These are phyloP conservation scores for Pythium utonaiense DNA, from an alignment of 352 stramenopile genomes.

Conservation along the genomic window DNA sequence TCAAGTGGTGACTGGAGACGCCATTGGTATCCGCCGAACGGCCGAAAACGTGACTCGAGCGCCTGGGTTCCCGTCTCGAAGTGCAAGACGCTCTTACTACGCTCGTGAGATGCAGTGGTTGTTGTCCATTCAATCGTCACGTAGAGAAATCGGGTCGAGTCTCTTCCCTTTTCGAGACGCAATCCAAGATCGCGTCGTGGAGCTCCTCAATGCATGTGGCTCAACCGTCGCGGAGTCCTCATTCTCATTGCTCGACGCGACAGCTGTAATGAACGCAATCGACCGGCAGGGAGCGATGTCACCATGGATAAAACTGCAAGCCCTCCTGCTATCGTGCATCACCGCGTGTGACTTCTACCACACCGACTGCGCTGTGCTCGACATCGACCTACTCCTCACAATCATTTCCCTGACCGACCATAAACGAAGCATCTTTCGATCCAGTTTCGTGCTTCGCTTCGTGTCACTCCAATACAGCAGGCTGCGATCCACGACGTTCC, in stretches of 20 bases:
- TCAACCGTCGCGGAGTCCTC: neutral
- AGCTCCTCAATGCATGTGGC: neutral
- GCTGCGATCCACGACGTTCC: neutral
- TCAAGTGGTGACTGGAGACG: slow-evolving; percentile 3
- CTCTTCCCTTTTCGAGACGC: neutral
- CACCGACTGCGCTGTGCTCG: neutral
- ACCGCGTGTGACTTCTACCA: neutral
- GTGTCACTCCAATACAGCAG: neutral
- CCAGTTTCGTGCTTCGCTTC: neutral
- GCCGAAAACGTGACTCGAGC: slow-evolving; percentile 27
- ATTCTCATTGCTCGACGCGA: neutral
- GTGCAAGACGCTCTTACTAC: slow-evolving; percentile 17
- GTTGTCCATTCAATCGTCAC: neutral
- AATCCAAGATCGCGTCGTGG: neutral
- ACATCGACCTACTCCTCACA: neutral
- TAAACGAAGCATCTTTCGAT: neutral
- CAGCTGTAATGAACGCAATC: neutral
- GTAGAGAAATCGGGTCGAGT: neutral
- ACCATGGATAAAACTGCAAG: neutral
- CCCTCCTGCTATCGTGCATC: neutral
- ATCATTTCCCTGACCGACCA: neutral
- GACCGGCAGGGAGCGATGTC: neutral
- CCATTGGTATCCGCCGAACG: neutral
- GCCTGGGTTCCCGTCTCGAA: slow-evolving; percentile 22
- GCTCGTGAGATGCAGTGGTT: slow-evolving; percentile 6